These are phyloP conservation scores for Rhizopogon vesiculosus DNA, from an alignment of 768 basidiomycete genomes.

Conservation along the genomic window DNA sequence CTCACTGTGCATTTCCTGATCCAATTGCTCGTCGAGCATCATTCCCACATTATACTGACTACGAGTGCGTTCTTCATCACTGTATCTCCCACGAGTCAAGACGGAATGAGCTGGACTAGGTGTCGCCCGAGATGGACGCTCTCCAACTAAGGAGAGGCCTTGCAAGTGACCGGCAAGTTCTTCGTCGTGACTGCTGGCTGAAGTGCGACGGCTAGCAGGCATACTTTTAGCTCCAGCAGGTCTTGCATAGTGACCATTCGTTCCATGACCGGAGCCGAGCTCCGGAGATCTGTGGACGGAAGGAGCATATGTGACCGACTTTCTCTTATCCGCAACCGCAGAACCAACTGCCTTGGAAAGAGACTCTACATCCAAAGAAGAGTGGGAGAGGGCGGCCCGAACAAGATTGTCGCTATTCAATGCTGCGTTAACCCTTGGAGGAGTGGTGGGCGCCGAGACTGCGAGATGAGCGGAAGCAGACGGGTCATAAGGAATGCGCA, in stretches of 20 bases:
- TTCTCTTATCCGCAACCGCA: constrained; percentile 70
- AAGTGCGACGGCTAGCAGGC: constrained; percentile 88
- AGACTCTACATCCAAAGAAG: constrained; percentile 54
- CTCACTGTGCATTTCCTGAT: constrained; percentile 92
- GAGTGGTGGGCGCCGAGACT: constrained; percentile 85
- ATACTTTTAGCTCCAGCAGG: constrained; percentile 83
- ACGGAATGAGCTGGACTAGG: constrained; percentile 55
- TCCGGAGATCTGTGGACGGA: constrained; percentile 74
- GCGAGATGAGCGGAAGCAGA: constrained; percentile 62
- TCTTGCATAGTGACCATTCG: constrained; percentile 57
- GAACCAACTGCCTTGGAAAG: constrained; percentile 67
- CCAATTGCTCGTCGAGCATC: constrained; percentile 91
- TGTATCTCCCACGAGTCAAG: constrained; percentile 49
- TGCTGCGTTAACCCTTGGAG: constrained; percentile 71
- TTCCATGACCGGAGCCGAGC: constrained; percentile 36
- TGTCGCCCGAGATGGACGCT: constrained; percentile 51
- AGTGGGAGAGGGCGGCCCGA: constrained; percentile 41
- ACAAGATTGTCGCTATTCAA: constrained; percentile 54
- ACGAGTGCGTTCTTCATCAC: constrained; percentile 52
- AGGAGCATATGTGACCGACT: constrained; percentile 82
- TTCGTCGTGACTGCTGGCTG: constrained; percentile 83
- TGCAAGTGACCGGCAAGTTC: constrained; percentile 75
- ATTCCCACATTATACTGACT: constrained; percentile 78
- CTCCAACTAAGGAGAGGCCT: constrained; percentile 63
- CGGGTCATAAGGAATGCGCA: constrained; percentile 68